A percentile compares a stretch with the other conserved stretches of the same genome.
Evolutionary conservation across 371 early-diverging fungal genomes (phyloP).

Genomic region (Mucor mucedo): DNA sequence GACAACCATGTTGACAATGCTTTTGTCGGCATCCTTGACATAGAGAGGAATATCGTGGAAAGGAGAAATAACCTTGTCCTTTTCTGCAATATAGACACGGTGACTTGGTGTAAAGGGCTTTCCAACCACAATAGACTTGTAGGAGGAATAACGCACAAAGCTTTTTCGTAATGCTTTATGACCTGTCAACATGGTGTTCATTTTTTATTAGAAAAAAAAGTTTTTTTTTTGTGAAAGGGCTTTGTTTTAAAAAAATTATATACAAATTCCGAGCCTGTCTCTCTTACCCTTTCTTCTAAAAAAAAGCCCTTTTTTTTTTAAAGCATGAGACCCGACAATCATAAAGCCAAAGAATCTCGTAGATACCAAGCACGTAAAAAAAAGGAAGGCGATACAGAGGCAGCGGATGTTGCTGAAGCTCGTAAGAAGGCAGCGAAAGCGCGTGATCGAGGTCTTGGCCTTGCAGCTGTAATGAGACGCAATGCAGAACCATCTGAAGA

Average conservation of each 20-base stretch:
- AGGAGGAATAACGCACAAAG: constrained; percentile 39
- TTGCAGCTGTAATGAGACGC: constrained; percentile 47
- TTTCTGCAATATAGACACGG: constrained; percentile 81
- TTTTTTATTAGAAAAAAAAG: background rate
- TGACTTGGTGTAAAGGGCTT: constrained; percentile 83
- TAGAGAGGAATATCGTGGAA: constrained; percentile 99
- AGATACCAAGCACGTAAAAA: constrained; percentile 49
- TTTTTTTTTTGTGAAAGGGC: too few species aligned
- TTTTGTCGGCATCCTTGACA: constrained; percentile 77
- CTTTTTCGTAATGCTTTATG: background rate
- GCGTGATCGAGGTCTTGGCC: constrained; percentile 39
- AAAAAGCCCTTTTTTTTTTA: background rate
- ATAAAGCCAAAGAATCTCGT: constrained; percentile 52
- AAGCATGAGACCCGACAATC: constrained; percentile 55
- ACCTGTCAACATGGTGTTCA: background rate
- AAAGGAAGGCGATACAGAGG: constrained; percentile 43
- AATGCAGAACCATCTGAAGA: constrained; percentile 39
- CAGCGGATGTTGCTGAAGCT: constrained; percentile 44
- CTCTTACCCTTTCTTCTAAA: too few species aligned
- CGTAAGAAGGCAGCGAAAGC: constrained; percentile 39
- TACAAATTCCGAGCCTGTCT: background rate
- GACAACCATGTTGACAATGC: constrained; percentile 95
- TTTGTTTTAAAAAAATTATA: background rate
- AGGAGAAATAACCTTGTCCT: constrained; percentile 82
- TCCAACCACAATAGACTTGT: constrained; percentile 72